Evolutionary conservation across 306 rosid species (phyloP).

Genomic region (Astragalus glycyphyllos): DNA sequence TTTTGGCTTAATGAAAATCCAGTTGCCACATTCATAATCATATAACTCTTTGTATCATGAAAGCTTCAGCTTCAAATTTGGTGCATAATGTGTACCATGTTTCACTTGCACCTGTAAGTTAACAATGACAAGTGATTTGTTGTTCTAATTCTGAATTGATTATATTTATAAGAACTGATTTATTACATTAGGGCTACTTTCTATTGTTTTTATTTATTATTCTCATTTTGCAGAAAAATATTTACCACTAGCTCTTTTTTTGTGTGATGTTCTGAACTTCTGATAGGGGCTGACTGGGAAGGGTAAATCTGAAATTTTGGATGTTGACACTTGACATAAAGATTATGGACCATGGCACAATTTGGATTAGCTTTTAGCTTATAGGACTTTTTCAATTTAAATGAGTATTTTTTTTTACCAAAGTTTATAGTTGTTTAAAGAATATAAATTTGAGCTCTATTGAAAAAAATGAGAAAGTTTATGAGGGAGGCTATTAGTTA

Average conservation of each 20-base stretch:
- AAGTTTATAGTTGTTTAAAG: background rate
- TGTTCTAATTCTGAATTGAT: background rate
- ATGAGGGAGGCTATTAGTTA: background rate
- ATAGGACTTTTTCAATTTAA: background rate
- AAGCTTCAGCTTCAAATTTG: background rate
- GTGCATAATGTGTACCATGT: constrained; percentile 12
- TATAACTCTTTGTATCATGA: constrained; percentile 2
- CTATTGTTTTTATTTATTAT: background rate
- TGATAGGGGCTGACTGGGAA: background rate
- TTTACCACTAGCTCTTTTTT: background rate
- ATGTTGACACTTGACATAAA: background rate
- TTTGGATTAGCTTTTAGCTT: background rate
- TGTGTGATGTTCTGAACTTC: background rate
- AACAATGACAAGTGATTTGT: background rate
- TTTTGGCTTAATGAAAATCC: background rate
- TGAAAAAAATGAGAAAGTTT: background rate
- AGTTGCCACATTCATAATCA: constrained; percentile 4
- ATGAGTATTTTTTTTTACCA: too few relatives aligned
- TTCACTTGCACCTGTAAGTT: background rate
- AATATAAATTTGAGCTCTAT: background rate
- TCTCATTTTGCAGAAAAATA: background rate
- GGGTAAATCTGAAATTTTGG: constrained; percentile 15
- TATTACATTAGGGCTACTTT: background rate
- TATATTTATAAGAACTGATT: background rate
- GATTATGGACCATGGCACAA: background rate